Evolutionary conservation across 2,329 filamentous ascomycete species (phyloP), one percentile per base, ranked within the genome.

Genomic region (Elsinoe fawcettii): DNA sequence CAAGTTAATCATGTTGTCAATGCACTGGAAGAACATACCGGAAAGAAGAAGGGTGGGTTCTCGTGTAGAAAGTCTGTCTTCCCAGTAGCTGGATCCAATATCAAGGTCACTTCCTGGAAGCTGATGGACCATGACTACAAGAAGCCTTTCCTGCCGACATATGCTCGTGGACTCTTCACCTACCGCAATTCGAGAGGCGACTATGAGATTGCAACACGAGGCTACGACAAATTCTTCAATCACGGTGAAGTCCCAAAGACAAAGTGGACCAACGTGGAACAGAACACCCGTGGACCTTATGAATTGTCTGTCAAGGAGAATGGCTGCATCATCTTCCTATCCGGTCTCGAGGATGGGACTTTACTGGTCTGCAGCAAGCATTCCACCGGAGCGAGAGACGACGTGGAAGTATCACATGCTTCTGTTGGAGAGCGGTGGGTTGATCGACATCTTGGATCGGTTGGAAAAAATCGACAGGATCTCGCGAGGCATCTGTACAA

Each of bases 161-260:
- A 96, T 70, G 91, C 93, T 5, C 85, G 93, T 56, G 93, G 93
- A 5, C 80, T 99, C 1, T 99, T 99, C 73, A 99, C 91, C n/a
- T 87, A 86, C 41, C 81, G 74, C 62, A 85, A 81, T 61, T 75
- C 79, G 51, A 76, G 81, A 23, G 83, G 84, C 7, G 76, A 81
- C 7, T 75, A 82, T 11, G 89, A 96, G 71, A 96, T 99, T 64
- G 87, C 81, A 1, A 83, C 90, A 51, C 82, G 93, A 64, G 93
- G 93, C 54, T 99, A 99, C 73, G 92, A 99, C 78, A 99, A 99
- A 73, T 99, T 99, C 76, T 99, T 99, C 82, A 99, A 99, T 66
- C 80, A 89, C 39, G 82, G 82, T 53, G 93, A 99, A 73, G 86
- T 95, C 6, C 71, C 75, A 47, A 83, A 87, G 62, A 99, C 93